Evolutionary conservation across 176 grass and related monocot species (phyloP).

Genomic region (Guadua angustifolia): DNA sequence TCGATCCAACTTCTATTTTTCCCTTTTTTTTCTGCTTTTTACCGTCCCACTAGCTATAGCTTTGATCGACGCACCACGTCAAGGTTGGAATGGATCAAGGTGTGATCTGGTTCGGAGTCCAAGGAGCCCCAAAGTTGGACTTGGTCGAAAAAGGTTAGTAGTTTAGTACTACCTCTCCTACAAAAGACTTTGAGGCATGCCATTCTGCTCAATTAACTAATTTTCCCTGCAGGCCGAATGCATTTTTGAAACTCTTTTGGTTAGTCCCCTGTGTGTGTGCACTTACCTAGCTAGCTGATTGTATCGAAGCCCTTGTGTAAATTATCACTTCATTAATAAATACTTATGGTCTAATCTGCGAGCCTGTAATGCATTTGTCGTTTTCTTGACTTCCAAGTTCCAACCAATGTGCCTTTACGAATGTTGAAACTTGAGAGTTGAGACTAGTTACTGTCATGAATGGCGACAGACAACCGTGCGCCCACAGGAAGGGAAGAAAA

Average conservation of each 20-base stretch:
- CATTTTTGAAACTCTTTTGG: not conserved
- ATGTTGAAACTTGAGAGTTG: constrained; percentile 18
- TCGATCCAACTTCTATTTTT: constrained; percentile 11
- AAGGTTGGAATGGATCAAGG: constrained; percentile 50
- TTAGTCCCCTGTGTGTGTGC: not conserved
- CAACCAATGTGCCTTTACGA: not conserved
- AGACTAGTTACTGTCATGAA: not conserved
- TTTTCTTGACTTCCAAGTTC: constrained; percentile 45
- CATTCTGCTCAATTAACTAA: constrained; percentile 19
- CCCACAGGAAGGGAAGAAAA: not conserved
- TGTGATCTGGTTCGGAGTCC: constrained; percentile 12
- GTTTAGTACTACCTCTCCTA: constrained; percentile 16
- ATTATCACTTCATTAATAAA: constrained; percentile 5
- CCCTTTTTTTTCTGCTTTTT: constrained; percentile 10
- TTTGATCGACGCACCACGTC: constrained; percentile 6
- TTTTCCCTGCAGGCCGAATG: not conserved
- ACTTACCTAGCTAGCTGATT: not conserved
- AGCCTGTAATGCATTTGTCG: constrained; percentile 47
- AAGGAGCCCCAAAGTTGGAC: constrained; percentile 49
- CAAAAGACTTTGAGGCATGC: constrained; percentile 14
- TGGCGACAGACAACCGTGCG: constrained; percentile 21
- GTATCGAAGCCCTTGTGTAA: not conserved
- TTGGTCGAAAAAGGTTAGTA: constrained; percentile 31
- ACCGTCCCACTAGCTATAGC: constrained; percentile 35
- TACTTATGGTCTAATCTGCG: constrained; percentile 21